phyloP scores from a whole-genome alignment of 2,329 filamentous ascomycete species.

The Colletotrichum abscissum region DNA sequence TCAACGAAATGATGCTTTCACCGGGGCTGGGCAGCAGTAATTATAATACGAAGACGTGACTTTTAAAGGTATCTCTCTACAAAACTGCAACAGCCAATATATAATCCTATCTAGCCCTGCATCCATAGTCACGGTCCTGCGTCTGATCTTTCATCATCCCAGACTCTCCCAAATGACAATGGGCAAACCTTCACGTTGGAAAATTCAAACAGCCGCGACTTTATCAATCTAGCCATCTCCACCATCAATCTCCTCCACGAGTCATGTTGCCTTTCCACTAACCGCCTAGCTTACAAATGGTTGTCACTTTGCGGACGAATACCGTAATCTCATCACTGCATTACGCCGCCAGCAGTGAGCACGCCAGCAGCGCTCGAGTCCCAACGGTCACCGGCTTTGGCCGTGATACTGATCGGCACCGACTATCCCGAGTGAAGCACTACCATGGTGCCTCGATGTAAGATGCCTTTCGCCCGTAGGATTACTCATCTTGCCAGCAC shows the following conservation, averaged over 20 bases:
- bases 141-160: background rate
- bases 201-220: background rate
- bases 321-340: background rate
- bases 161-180: background rate
- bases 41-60: too few relatives aligned
- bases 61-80: too few relatives aligned
- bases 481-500: background rate
- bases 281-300: background rate
- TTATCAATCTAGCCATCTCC: constrained; percentile 1
- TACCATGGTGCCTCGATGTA: background rate
- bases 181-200: background rate
- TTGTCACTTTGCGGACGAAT: background rate
- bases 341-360: background rate
- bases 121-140: background rate
- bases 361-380: too few relatives aligned
- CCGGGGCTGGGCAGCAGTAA: too few relatives aligned
- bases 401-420: background rate
- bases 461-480: background rate
- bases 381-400: background rate
- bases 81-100: background rate
- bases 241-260: constrained; percentile 30
- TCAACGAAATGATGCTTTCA: background rate
- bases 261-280: constrained; percentile 22
- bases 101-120: background rate
- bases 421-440: background rate